phyloP scores from a whole-genome alignment of 2,329 filamentous ascomycete species.

The Atkinsonella texensis region DNA sequence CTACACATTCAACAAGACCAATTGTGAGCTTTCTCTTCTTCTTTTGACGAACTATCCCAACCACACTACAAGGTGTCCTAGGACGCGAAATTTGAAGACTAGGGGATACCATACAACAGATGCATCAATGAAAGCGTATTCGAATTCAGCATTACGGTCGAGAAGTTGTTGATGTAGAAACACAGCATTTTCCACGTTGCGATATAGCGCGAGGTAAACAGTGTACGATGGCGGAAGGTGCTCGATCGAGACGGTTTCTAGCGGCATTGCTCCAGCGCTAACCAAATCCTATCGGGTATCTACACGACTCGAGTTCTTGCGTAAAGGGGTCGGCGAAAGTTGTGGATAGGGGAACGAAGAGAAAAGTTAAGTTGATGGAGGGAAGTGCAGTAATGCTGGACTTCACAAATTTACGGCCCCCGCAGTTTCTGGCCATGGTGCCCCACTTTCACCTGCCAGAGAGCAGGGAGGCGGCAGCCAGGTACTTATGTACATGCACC shows the following conservation, averaged over 20 bases:
- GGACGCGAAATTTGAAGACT: neutral
- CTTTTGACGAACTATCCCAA: neutral
- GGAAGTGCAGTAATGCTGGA: neutral
- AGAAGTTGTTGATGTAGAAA: slow-evolving; percentile 76
- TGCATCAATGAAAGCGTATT: slow-evolving; percentile 91
- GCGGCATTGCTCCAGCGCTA: slow-evolving; percentile 4
- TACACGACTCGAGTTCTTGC: neutral
- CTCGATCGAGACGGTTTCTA: slow-evolving; percentile 61
- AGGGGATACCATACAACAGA: slow-evolving; percentile 47
- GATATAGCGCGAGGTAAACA: slow-evolving; percentile 66
- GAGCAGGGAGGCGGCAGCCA: neutral
- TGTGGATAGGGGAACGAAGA: neutral
- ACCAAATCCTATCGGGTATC: neutral
- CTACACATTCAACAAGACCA: slow-evolving; percentile 25
- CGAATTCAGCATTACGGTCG: slow-evolving; percentile 70
- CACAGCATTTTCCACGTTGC: slow-evolving; percentile 60
- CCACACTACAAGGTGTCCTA: neutral
- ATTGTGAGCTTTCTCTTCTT: neutral
- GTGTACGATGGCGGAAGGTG: slow-evolving; percentile 58
- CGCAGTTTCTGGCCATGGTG: slow-evolving; percentile 2
- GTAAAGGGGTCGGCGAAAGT: neutral
- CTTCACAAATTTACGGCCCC: slow-evolving; percentile 3
- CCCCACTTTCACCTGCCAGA: neutral
- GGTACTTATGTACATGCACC: no score
- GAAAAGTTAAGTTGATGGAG: neutral